A percentile compares a stretch with the other conserved stretches of the same genome.
phyloP scores from a whole-genome alignment of 208 protist species.

The Angomonas desouzai region DNA sequence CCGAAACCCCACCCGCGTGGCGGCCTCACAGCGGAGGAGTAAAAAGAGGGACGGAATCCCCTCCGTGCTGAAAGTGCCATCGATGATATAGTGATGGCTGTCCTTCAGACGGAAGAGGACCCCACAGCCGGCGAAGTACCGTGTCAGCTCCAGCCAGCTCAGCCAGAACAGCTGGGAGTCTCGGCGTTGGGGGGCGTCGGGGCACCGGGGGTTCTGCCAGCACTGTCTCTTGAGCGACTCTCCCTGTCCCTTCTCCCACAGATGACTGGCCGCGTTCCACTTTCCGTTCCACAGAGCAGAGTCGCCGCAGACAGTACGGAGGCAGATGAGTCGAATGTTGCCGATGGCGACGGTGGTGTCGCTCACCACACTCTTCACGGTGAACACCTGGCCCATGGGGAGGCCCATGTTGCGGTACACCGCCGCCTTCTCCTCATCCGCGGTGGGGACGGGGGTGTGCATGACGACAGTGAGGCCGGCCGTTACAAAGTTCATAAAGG shows the following conservation, averaged over 20 bases:
- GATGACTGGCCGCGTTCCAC: background rate
- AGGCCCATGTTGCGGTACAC: background rate
- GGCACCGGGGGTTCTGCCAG: background rate
- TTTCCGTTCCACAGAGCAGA: background rate
- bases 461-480: background rate
- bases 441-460: constrained; percentile 3
- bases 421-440: background rate
- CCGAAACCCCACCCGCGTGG: constrained; percentile 21
- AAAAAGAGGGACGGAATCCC: constrained; percentile 40
- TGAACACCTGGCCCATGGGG: constrained; percentile 5
- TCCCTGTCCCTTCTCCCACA: background rate
- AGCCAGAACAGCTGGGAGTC: constrained; percentile 48
- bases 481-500: background rate
- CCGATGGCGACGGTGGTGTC: background rate
- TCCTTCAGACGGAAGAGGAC: constrained; percentile 37
- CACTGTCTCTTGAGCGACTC: background rate
- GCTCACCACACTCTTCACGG: background rate
- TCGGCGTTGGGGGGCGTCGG: background rate
- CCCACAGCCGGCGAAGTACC: constrained; percentile 56
- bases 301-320: background rate
- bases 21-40: constrained; percentile 26
- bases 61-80: constrained; percentile 29
- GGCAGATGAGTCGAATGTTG: background rate
- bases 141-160: constrained; percentile 44
- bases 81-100: constrained; percentile 42